Evolutionary conservation across 768 basidiomycete genomes (phyloP), one percentile per base, ranked within the genome.

Genomic region (Lyophyllum semitale): DNA sequence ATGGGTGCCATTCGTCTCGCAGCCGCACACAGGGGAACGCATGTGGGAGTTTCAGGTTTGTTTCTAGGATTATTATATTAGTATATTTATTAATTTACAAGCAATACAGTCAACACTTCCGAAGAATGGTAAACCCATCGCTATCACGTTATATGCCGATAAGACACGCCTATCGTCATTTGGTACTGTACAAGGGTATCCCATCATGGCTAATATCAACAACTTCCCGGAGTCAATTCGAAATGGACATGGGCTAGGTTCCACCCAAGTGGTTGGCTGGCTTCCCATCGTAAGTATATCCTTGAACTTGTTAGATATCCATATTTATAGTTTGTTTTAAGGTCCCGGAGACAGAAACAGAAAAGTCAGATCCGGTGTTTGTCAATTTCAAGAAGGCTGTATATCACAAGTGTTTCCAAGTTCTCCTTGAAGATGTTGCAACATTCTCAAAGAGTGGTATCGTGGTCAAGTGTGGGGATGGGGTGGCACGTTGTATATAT

Each of bases 1-100:
- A 2, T 76, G 67, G 48, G 59, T 67, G 8, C 58, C 66, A 0
- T 68, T 77, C 45, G 55, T 67, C 35, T 56, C 71, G 45, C 72
- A 79, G 47, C 76, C 75, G 2, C 73, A 69, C 68, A 75, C 73
- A 7, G 76, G 65, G 4, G 55, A 74, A 48, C 26, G 32, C 1
- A 75, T 68, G 60, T 77, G 73, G 73, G 55, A 74, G 8, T 57
- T 71, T 13, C 73, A 77, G 64, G 77, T 77, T 57, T 29, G 59
- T 56, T 15, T n/a, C n/a, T n/a, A n/a, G n/a, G n/a, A n/a, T n/a
- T 15, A 35, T 49, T 6, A n/a, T n/a, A n/a, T n/a, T n/a, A n/a
- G n/a, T n/a, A n/a, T n/a, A n/a, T n/a, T n/a, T n/a, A n/a, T n/a
- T n/a, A n/a, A n/a, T n/a, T n/a, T n/a, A n/a, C n/a, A n/a, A 3